phyloP scores from a whole-genome alignment of 768 basidiomycete species.

The Lactarius quietus region DNA sequence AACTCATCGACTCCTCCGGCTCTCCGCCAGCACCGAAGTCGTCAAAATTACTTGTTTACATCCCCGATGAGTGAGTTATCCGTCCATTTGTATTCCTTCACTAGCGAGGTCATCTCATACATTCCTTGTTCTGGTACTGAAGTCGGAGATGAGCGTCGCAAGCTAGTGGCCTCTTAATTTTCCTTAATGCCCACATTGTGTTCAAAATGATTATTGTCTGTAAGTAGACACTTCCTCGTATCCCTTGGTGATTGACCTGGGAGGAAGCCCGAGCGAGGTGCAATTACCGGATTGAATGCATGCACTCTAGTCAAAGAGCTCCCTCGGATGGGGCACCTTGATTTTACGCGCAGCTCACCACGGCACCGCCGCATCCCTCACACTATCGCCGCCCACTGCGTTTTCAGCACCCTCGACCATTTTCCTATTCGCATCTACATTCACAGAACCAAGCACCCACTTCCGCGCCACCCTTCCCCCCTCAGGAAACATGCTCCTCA shows the following conservation, averaged over 20 bases:
- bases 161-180: conserved; percentile 65
- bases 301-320: no score
- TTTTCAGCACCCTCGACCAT: conserved; percentile 2
- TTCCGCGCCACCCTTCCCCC: conserved; percentile 84
- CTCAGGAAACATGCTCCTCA: conserved; percentile 69
- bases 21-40: conserved; percentile 62
- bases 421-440: no score
- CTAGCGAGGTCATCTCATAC: no score
- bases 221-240: conserved; percentile 37
- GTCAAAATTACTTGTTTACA: conserved; percentile 67
- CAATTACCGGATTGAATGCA: no score
- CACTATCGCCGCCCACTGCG: conserved; percentile 13
- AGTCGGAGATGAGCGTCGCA: conserved; percentile 28
- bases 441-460: conserved; percentile 57
- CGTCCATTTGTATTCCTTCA: background rate
- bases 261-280: no score
- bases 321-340: no score
- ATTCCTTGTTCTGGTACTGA: background rate
- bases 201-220: conserved; percentile 84
- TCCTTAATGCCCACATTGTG: conserved; percentile 74
- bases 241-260: background rate
- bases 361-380: conserved; percentile 16
- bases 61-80: conserved; percentile 47
- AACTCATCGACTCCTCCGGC: conserved; percentile 55
- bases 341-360: conserved; percentile 1